Evolutionary conservation across 306 rosid species (phyloP), one percentile per base, ranked within the genome.

Genomic region (Begonia peltatifolia): DNA sequence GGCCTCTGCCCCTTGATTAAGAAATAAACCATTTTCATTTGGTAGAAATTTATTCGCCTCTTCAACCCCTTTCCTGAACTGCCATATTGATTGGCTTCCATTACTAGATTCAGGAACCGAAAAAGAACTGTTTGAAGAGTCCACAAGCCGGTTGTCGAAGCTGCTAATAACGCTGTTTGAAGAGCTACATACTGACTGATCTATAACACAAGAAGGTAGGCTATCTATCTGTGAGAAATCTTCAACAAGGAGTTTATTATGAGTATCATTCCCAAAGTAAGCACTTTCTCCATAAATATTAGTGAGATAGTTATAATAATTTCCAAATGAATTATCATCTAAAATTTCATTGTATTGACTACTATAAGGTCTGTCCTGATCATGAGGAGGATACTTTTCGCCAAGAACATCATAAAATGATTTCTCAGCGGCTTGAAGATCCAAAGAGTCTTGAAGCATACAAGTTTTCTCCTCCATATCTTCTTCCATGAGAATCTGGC

Each of bases 401-500:
- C 96, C 96, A 53, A 92, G 79, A 25, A 75, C 95, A 13, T 92
- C 99, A 46, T 92, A 92, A 52, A 92, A 79, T 2, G 96, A 66
- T 73, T 75, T 83, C 77, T 86, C 99, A 2, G 99, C 95, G 13
- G 81, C 85, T 56, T 86, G 93, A 77, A 90, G 93, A 71, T 86
- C 96, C 68, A 86, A 69, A 63, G 99, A 90, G 67, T 83, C 94
- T 63, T 86, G 88, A 62, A 77, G 83, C 88, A 79, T 80, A 60
- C 92, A 80, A 41, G 80, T 71, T 75, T 75, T 86, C 46, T 83
- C 99, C 64, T 86, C 99, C 78, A 83, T 64, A 58, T 86, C 99
- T 69, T 86, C 96, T 60, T 92, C 96, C 99, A 92, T 92, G 14
- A 92, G 99, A 60, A 86, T 92, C 75, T 83, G 92, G 73, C 54